Percentiles rank a stretch among this genome's conserved stretches.
These are phyloP conservation scores for Colletotrichum lupini DNA, from an alignment of 2,329 filamentous ascomycete species.

Conservation along the genomic window DNA sequence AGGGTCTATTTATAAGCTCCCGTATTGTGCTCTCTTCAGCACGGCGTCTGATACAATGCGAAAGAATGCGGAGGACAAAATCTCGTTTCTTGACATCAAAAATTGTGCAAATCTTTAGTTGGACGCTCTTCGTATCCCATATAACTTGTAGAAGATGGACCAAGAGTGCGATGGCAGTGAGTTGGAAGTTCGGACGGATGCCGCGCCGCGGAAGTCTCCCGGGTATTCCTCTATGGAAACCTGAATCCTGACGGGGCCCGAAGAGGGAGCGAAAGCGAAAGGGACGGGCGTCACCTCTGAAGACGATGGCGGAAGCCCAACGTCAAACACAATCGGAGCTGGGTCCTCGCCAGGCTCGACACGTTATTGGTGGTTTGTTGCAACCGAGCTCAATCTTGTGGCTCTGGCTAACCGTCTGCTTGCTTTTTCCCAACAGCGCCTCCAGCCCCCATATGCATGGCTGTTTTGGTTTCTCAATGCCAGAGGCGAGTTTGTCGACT, in stretches of 20 bases:
- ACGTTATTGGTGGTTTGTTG: conserved; percentile 27
- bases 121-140: not conserved
- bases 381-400: conserved; percentile 11
- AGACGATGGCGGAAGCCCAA: not conserved
- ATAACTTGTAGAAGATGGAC: not conserved
- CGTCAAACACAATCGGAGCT: conserved; percentile 15
- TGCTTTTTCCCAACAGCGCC: conserved; percentile 19
- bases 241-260: not conserved
- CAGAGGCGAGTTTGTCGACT: not conserved
- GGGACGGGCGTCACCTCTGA: conserved; percentile 15
- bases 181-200: not conserved
- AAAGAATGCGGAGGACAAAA: not conserved
- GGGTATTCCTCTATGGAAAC: not conserved
- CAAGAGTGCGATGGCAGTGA: not conserved
- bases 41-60: not conserved
- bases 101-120: not conserved
- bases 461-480: not conserved
- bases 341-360: conserved; percentile 25
- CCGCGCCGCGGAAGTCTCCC: conserved; percentile 22
- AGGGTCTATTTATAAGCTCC: conserved; percentile 16
- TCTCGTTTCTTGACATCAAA: not conserved
- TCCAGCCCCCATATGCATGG: not conserved
- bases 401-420: conserved; percentile 1
- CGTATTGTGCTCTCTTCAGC: conserved; percentile 2
- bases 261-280: not conserved